These are phyloP conservation scores for Sugiyamaella grinbergsii DNA, from an alignment of 1,139 yeast species.

Conservation along the genomic window DNA sequence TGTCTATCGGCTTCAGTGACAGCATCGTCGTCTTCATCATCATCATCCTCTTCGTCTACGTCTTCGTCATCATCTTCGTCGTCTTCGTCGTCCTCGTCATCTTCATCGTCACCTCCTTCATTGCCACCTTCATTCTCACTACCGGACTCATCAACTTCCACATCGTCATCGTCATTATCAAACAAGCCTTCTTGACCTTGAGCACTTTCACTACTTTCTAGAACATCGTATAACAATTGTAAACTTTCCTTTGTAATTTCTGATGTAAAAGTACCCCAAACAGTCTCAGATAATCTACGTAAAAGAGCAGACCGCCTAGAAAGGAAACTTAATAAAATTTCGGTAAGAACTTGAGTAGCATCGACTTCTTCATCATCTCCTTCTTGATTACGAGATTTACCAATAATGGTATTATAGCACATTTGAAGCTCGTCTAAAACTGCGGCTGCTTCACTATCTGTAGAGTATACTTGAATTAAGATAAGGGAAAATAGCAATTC, in stretches of 20 bases:
- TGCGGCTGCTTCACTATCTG: conserved; percentile 70
- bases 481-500: conserved; percentile 80
- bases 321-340: conserved; percentile 72
- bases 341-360: conserved; percentile 68
- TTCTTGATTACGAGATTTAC: conserved; percentile 38
- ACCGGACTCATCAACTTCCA: conserved; percentile 44
- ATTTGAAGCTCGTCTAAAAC: conserved; percentile 69
- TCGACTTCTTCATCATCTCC: conserved; percentile 44
- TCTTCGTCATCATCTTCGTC: conserved; percentile 31
- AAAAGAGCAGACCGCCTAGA: conserved; percentile 71
- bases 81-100: conserved; percentile 39
- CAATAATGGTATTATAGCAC: conserved; percentile 41
- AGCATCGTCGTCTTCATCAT: conserved; percentile 38
- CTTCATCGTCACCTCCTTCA: conserved; percentile 43
- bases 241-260: conserved; percentile 55
- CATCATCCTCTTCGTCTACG: conserved; percentile 35
- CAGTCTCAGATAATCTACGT: conserved; percentile 68
- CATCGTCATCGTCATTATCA: conserved; percentile 55
- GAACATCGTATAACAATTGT: conserved; percentile 62
- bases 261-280: conserved; percentile 70
- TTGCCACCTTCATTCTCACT: conserved; percentile 41
- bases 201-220: conserved; percentile 74
- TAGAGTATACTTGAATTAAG: conserved; percentile 73
- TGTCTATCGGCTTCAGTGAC: conserved; percentile 63
- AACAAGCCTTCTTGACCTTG: conserved; percentile 80